Percentiles rank a stretch among this genome's conserved stretches.
Evolutionary conservation across 345 rosid species (phyloP).

Genomic region (Rhizophora mangle): DNA sequence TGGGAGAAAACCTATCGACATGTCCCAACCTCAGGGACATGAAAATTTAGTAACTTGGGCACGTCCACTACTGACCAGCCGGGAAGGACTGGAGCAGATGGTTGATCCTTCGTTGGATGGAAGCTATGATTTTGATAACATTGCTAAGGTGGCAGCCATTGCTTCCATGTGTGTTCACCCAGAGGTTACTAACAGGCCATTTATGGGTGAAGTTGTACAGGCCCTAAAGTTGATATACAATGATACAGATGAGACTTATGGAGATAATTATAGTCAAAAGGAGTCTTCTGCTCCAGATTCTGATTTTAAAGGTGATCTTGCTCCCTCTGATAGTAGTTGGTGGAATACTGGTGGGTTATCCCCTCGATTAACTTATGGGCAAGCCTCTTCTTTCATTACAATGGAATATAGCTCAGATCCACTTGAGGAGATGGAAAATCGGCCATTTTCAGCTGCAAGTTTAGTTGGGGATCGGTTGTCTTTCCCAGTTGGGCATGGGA

Average conservation of each 20-base stretch:
- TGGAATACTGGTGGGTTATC: slow-evolving; percentile 74
- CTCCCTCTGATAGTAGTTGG: slow-evolving; percentile 83
- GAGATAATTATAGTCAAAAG: slow-evolving; percentile 76
- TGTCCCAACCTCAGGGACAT: slow-evolving; percentile 97
- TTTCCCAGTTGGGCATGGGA: slow-evolving; percentile 58
- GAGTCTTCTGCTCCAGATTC: slow-evolving; percentile 83
- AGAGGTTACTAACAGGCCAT: slow-evolving; percentile 90
- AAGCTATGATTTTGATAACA: slow-evolving; percentile 73
- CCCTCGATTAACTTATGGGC: slow-evolving; percentile 70
- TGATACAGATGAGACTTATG: slow-evolving; percentile 73
- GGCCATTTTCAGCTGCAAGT: slow-evolving; percentile 63
- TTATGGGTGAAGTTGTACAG: slow-evolving; percentile 99
- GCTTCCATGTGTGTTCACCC: slow-evolving; percentile 98
- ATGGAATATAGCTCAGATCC: slow-evolving; percentile 97
- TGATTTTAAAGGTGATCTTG: slow-evolving; percentile 73
- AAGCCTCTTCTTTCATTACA: slow-evolving; percentile 76
- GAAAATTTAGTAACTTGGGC: slow-evolving; percentile 99
- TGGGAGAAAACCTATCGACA: slow-evolving; percentile 96
- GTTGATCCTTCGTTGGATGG: slow-evolving; percentile 81
- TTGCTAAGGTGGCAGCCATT: slow-evolving; percentile 97
- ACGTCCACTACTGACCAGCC: slow-evolving; percentile 71
- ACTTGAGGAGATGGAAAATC: slow-evolving; percentile 62
- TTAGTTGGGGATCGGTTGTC: slow-evolving; percentile 46
- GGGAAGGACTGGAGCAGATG: slow-evolving; percentile 84
- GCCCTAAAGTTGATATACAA: slow-evolving; percentile 94